These are phyloP conservation scores for Serendipita sp. DNA, from an alignment of 768 basidiomycete species.

Conservation along the genomic window DNA sequence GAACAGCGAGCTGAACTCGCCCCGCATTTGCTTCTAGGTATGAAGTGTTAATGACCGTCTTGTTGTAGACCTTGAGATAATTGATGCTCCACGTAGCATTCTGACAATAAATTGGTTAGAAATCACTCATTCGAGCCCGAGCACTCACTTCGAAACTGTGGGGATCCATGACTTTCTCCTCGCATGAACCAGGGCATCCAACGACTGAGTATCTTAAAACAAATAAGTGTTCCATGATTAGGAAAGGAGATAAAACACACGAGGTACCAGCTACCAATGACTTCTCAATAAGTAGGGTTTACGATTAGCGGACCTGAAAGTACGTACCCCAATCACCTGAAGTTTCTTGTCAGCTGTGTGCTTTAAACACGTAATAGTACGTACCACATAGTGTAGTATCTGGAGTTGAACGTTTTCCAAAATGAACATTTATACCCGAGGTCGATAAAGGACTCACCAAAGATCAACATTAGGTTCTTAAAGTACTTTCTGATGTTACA, in stretches of 20 bases:
- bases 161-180: slow-evolving; percentile 45
- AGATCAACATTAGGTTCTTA: slow-evolving; percentile 53
- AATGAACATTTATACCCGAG: background rate
- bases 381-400: background rate
- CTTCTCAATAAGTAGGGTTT: background rate
- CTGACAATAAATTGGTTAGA: slow-evolving; percentile 21
- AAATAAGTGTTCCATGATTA: background rate
- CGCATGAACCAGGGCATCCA: slow-evolving; percentile 61
- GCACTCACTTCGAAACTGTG: slow-evolving; percentile 49
- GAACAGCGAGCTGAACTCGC: background rate
- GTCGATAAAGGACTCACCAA: slow-evolving; percentile 35
- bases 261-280: background rate
- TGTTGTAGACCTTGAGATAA: slow-evolving; percentile 55
- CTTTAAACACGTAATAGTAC: background rate
- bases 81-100: slow-evolving; percentile 75
- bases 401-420: background rate
- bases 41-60: slow-evolving; percentile 27
- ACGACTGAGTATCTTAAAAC: background rate
- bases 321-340: background rate
- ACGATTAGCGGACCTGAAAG: background rate
- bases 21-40: background rate
- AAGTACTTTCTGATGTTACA: slow-evolving; percentile 50
- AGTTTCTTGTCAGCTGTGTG: too few relatives aligned
- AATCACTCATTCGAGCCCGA: background rate
- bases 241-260: background rate